Evolutionary conservation across 306 rosid species (phyloP).

Genomic region (Lithocarpus polystachyus): DNA sequence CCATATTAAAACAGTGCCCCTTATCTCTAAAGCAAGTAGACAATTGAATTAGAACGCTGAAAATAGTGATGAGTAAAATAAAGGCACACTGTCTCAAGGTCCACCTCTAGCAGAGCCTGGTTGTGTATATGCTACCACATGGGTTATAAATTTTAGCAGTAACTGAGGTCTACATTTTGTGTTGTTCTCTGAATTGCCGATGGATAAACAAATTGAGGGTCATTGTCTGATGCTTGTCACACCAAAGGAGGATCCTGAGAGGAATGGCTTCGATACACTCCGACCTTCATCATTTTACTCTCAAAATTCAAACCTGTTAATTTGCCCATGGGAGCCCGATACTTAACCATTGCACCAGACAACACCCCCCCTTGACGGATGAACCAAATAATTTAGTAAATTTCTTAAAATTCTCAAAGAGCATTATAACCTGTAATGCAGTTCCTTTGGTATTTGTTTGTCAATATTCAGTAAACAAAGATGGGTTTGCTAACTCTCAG

Average conservation of each 20-base stretch:
- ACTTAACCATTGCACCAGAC: neutral
- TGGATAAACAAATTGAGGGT: neutral
- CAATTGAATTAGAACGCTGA: no score
- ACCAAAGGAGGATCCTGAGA: neutral
- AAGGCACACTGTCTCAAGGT: no score
- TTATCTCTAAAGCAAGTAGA: no score
- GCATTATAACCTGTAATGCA: neutral
- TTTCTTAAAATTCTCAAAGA: neutral
- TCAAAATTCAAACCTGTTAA: neutral
- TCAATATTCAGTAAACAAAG: conserved; percentile 1
- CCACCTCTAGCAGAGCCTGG: neutral
- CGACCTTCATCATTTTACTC: neutral
- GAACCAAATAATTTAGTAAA: neutral
- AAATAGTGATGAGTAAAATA: no score
- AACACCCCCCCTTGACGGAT: neutral
- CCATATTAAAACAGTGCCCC: no score
- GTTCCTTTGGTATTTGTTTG: neutral
- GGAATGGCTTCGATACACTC: neutral
- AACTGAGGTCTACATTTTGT: neutral
- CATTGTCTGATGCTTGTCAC: neutral
- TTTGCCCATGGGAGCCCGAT: neutral
- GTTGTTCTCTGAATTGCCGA: neutral
- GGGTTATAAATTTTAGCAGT: neutral
- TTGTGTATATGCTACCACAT: neutral
- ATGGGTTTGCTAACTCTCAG: neutral